phyloP scores from a whole-genome alignment of 164 flowering plant genomes.

The Dillenia suffruticosa region DNA sequence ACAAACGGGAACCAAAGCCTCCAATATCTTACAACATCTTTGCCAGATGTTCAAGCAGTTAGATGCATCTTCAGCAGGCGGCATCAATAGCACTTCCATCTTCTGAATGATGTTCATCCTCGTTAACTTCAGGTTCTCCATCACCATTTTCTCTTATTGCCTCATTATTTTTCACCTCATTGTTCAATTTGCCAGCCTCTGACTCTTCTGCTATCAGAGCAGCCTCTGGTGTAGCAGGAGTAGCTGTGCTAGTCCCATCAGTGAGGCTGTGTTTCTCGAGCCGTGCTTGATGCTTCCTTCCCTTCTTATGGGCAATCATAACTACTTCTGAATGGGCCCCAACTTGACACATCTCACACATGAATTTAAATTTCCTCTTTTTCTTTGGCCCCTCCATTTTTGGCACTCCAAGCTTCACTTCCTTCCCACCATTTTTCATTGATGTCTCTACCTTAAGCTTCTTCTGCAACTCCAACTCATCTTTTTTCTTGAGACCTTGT shows the following conservation, averaged over 20 bases:
- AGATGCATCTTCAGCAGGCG: no score
- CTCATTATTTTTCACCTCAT: no score
- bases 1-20: no score
- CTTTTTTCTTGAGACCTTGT: no score
- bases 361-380: slow-evolving; percentile 18
- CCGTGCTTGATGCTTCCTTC: slow-evolving; percentile 28
- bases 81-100: no score
- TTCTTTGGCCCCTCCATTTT: not conserved
- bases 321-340: slow-evolving; percentile 19
- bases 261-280: not conserved
- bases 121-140: no score
- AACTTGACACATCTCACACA: slow-evolving; percentile 36
- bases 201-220: no score
- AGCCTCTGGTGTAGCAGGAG: not conserved
- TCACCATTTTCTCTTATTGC: no score
- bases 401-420: slow-evolving; percentile 1
- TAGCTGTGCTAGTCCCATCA: not conserved
- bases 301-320: slow-evolving; percentile 25
- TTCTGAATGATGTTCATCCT: no score
- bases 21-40: no score
- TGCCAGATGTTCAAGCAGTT: no score
- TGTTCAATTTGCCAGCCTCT: no score
- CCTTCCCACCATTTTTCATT: not conserved
- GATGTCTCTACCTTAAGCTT: not conserved
- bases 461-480: not conserved